These are phyloP conservation scores for Nicotiana tabacum DNA, from an alignment of 257 asterid species.

Conservation along the genomic window DNA sequence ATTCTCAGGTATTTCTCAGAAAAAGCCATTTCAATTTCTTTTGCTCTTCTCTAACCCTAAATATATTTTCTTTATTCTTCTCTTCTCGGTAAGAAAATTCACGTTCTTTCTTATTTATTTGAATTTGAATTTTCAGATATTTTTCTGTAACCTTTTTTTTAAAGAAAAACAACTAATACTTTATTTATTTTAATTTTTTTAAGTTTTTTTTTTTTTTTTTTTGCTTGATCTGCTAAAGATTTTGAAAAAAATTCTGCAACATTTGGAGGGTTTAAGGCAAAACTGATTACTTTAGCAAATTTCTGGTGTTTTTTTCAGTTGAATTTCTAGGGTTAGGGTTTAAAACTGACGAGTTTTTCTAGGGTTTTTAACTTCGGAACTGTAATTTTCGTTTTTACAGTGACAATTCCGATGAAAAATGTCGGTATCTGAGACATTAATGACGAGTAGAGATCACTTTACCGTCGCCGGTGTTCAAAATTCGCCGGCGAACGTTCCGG, in stretches of 20 bases:
- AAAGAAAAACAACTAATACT: background rate
- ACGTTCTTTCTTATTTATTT: background rate
- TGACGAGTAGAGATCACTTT: slow-evolving; percentile 1
- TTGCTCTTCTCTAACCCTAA: slow-evolving; percentile 1
- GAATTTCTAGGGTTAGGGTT: slow-evolving; percentile 9
- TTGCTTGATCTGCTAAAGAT: background rate
- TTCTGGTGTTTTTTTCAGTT: background rate
- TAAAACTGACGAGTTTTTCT: background rate
- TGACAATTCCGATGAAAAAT: background rate
- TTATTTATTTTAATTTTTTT: background rate
- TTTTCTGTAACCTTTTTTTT: background rate
- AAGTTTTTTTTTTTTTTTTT: too few relatives aligned
- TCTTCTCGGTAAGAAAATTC: background rate
- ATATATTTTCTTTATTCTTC: background rate
- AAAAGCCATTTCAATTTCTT: background rate
- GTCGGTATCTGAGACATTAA: slow-evolving; percentile 12
- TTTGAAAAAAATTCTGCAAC: background rate
- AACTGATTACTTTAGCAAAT: background rate
- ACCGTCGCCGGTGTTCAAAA: background rate
- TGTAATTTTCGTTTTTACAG: background rate
- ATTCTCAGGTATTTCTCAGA: background rate
- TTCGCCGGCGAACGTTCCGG: background rate
- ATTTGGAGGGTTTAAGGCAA: background rate
- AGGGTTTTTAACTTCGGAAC: background rate
- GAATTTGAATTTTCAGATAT: background rate